phyloP scores from a whole-genome alignment of 805 yeast genomes.

The Candida wancherniae region DNA sequence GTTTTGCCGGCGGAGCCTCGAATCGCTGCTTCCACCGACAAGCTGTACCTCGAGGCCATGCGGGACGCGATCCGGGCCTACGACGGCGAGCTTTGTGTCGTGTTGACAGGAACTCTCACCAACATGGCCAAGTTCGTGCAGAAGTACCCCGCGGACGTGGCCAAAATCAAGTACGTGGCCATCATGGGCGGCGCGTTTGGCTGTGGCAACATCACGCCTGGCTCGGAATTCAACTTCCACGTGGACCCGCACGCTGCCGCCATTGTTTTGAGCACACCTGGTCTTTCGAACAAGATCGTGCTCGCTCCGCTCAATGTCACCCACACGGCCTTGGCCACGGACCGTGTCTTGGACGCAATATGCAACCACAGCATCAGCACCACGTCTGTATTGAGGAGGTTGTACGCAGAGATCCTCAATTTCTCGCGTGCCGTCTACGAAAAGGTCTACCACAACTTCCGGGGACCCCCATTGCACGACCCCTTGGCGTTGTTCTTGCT shows the following conservation, averaged over 20 bases:
- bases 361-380: constrained; percentile 10
- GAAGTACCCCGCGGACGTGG: constrained; percentile 49
- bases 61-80: constrained; percentile 38
- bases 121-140: constrained; percentile 56
- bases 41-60: constrained; percentile 33
- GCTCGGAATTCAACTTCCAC: constrained; percentile 72
- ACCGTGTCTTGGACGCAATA: constrained; percentile 19
- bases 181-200: constrained; percentile 74
- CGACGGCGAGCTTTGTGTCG: constrained; percentile 50
- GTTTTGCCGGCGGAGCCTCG: constrained; percentile 47
- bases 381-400: constrained; percentile 8
- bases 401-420: constrained; percentile 9
- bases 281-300: constrained; percentile 45
- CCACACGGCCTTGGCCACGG: constrained; percentile 52
- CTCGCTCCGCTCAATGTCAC: constrained; percentile 69
- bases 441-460: constrained; percentile 4
- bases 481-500: constrained; percentile 15
- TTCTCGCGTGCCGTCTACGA: constrained; percentile 12
- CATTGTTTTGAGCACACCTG: constrained; percentile 44
- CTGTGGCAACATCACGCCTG: constrained; percentile 47
- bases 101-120: constrained; percentile 77
- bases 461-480: constrained; percentile 18
- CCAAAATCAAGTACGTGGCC: constrained; percentile 48
- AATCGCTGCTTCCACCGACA: constrained; percentile 19
- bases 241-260: constrained; percentile 76